These are phyloP conservation scores for Rehmannia glutinosa DNA, from an alignment of 257 asterid species.

Conservation along the genomic window DNA sequence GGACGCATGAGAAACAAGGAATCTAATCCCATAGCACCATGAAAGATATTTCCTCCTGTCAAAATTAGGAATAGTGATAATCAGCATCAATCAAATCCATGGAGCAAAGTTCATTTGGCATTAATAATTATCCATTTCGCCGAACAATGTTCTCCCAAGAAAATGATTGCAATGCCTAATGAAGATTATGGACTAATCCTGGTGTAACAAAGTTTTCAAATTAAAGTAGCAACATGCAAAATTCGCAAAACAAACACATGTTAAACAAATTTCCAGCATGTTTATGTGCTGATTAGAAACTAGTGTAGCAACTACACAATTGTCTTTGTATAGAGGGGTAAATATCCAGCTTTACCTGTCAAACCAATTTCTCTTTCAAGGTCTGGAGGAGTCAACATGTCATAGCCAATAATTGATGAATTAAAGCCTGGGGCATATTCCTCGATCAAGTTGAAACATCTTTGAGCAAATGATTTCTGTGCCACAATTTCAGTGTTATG, in stretches of 20 bases:
- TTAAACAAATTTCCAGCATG: neutral
- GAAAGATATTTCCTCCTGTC: constrained; percentile 95
- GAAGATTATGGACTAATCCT: neutral
- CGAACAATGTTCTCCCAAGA: neutral
- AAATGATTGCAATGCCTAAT: too few relatives aligned
- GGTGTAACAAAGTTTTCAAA: neutral
- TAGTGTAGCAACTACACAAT: neutral
- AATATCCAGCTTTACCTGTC: constrained; percentile 50
- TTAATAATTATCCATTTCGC: too few relatives aligned
- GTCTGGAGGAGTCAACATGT: constrained; percentile 97
- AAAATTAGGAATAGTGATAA: neutral
- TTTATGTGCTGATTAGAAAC: neutral
- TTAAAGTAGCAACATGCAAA: too few relatives aligned
- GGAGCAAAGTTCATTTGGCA: neutral
- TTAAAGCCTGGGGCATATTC: constrained; percentile 92
- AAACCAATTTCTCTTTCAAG: constrained; percentile 85
- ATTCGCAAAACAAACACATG: neutral
- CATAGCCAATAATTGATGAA: constrained; percentile 79
- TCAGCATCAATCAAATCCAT: neutral
- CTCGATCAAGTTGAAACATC: constrained; percentile 82
- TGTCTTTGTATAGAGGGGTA: neutral
- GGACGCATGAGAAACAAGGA: constrained; percentile 94
- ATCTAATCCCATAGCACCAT: constrained; percentile 92
- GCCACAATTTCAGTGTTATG: constrained; percentile 6
- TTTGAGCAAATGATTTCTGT: constrained; percentile 72